Conservation (phyloP, 164 flowering plant species). For the Piper longum region DNA sequence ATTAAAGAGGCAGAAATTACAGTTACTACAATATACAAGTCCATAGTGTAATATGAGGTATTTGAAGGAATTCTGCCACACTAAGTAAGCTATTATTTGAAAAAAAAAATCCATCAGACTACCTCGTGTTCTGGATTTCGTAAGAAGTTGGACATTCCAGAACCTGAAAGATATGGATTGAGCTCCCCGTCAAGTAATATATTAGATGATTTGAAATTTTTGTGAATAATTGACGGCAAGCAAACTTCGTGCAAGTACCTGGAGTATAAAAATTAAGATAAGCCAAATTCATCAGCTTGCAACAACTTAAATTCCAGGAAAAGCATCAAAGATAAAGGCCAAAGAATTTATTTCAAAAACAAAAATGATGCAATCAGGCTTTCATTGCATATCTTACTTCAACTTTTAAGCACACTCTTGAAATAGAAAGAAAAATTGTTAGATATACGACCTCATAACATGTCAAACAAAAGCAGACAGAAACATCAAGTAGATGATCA, state of each 20-base stretch:
- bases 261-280: not conserved
- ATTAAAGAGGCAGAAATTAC: too few species aligned
- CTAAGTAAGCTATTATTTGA: too few species aligned
- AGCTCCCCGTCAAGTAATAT: conserved; percentile 77
- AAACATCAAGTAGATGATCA: too few species aligned
- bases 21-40: too few species aligned
- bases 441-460: too few species aligned
- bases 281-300: not conserved
- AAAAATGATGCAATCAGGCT: too few species aligned
- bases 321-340: not conserved
- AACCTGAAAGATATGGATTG: conserved; percentile 89
- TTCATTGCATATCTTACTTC: too few species aligned
- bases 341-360: not conserved
- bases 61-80: too few species aligned
- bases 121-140: conserved; percentile 54
- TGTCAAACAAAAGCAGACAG: too few species aligned
- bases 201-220: conserved; percentile 79
- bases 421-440: too few species aligned
- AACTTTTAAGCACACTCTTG: too few species aligned
- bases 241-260: conserved; percentile 96
- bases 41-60: too few species aligned
- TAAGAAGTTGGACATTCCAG: conserved; percentile 63
- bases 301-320: not conserved
- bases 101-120: not conserved
- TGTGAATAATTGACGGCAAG: conserved; percentile 76